These are phyloP conservation scores for Melastoma candidum DNA, from an alignment of 441 rosid genomes.

Conservation along the genomic window DNA sequence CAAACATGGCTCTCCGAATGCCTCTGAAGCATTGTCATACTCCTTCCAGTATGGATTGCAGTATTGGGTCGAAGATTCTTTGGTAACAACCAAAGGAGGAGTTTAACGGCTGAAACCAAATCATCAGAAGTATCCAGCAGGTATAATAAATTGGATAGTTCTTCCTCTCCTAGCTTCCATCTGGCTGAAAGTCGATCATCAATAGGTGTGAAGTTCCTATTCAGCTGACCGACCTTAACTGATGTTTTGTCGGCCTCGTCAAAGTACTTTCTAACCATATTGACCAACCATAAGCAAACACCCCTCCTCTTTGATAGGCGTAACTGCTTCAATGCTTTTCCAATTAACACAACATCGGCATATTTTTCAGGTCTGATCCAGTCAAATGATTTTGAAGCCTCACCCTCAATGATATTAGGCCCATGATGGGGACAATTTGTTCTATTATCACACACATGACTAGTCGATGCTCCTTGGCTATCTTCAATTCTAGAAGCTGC, in stretches of 20 bases:
- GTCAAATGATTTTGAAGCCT: slow-evolving; percentile 44
- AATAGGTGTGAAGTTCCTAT: slow-evolving; percentile 41
- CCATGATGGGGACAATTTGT: slow-evolving; percentile 61
- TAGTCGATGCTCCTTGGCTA: slow-evolving; percentile 98
- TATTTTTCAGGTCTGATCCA: slow-evolving; percentile 33
- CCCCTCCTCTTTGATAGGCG: slow-evolving; percentile 75
- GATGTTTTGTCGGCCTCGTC: slow-evolving; percentile 70
- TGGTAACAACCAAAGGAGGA: slow-evolving; percentile 90
- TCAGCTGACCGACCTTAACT: slow-evolving; percentile 50
- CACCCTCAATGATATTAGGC: slow-evolving; percentile 40
- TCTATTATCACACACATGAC: slow-evolving; percentile 90
- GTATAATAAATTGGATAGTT: slow-evolving; percentile 63
- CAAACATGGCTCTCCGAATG: slow-evolving; percentile 63
- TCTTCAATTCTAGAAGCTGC: slow-evolving; percentile 96
- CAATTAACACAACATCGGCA: slow-evolving; percentile 63
- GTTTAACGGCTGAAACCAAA: slow-evolving; percentile 65
- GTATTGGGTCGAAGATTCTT: slow-evolving; percentile 52
- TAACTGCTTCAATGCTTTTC: slow-evolving; percentile 69
- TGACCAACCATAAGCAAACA: slow-evolving; percentile 70
- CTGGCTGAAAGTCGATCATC: slow-evolving; percentile 51
- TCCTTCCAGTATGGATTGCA: slow-evolving; percentile 71
- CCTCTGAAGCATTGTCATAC: slow-evolving; percentile 38
- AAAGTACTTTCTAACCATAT: slow-evolving; percentile 64
- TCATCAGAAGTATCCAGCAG: slow-evolving; percentile 79
- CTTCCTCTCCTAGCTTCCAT: slow-evolving; percentile 98